These are phyloP conservation scores for Acanthamoeba triangularis DNA, from an alignment of 208 protist species.

Conservation along the genomic window DNA sequence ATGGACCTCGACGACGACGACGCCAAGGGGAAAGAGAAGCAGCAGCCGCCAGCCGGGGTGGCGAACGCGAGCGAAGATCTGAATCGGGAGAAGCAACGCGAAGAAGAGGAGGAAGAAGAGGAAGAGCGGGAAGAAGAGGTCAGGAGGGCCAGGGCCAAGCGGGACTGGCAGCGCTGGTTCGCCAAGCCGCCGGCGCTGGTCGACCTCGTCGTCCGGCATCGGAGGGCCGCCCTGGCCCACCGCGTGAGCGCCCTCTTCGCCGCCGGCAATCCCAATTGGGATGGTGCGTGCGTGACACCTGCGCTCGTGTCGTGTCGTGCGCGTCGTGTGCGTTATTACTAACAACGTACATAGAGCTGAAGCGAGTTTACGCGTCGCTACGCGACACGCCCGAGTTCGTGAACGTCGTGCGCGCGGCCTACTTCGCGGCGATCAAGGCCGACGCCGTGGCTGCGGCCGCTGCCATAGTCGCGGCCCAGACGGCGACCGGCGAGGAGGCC, in stretches of 20 bases:
- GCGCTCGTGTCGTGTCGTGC: not conserved
- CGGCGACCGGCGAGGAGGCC: not conserved
- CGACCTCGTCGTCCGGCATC: not conserved
- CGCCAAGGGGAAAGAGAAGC: not conserved
- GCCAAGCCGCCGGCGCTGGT: not conserved
- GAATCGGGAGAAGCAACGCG: not conserved
- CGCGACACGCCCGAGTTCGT: not conserved
- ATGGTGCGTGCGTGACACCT: not conserved
- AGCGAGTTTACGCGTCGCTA: not conserved
- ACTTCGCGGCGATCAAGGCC: not conserved
- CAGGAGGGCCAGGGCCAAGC: not conserved
- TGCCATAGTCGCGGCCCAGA: not conserved
- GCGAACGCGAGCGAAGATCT: not conserved
- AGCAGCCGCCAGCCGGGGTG: not conserved
- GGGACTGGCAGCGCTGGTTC: constrained; percentile 45
- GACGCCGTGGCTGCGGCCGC: not conserved
- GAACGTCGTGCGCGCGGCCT: constrained; percentile 11
- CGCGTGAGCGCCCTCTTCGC: not conserved
- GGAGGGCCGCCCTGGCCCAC: not conserved
- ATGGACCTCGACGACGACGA: not conserved
- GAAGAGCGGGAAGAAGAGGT: not conserved
- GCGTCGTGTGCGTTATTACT: not conserved
- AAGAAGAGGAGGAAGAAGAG: not conserved
- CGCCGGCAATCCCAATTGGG: not conserved
- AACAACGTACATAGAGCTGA: not conserved